Evolutionary conservation across 192 early-diverging fungal genomes (phyloP), one percentile per base, ranked within the genome.

Genomic region (Backusella psychrophila): DNA sequence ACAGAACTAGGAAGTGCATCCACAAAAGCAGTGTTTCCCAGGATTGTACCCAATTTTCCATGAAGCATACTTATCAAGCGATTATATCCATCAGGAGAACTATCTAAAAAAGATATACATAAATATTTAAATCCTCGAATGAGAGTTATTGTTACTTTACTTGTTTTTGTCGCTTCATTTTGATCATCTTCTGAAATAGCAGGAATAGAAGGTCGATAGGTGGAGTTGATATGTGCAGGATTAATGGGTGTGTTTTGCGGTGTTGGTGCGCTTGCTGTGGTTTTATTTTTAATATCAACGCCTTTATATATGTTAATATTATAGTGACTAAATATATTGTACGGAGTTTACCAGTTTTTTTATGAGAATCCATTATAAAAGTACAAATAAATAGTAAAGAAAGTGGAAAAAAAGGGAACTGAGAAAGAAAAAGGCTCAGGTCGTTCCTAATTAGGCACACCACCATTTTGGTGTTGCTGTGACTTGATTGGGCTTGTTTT

Each of bases 41-140:
- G 86, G 71, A 98, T 89, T 49, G 87, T 87, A 72, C 88, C 90
- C 53, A 96, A 89, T 70, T 91, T 90, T 34, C 90, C 89, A 89
- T 96, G 91, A 21, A 92, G 82, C 87, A 93, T 87, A 83, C 82
- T 85, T 83, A 93, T 75, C 46, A 66, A 93, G 87, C 49, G 86
- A 85, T 69, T 90, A 86, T 83, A 92, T 90, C 73, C 74, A 49
- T 81, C 81, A 75, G 84, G 77, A 8, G 78, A 74, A 69, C 78
- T 75, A 41, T 63, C 63, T 49, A 49, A 49, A n/a, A 49, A 49
- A 44, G 14, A 21, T 14, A n/a, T 21, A 49, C n/a, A 49, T 49
- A 49, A n/a, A n/a, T 19, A 49, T 49, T 4, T 44, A 49, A 49
- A 17, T 7, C 19, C 19, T 5, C n/a, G 19, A 39, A 39, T 39